Base-by-base conservation (phyloP, 2,329 filamentous ascomycete species). In the Aspergillus japonicus region DNA sequence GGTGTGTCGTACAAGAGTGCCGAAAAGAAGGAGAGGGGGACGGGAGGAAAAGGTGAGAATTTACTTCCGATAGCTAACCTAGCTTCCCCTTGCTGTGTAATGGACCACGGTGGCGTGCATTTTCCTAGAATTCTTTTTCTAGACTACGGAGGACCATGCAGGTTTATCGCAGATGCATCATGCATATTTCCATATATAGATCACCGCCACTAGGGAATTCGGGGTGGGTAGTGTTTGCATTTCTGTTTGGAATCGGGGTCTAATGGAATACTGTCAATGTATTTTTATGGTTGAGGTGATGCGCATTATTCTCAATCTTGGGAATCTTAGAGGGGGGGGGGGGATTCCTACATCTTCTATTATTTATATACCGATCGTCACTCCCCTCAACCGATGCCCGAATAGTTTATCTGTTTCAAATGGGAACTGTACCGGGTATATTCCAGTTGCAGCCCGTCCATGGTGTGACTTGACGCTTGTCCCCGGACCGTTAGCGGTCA, bases 401-500 rank as follows among this genome's bases (percentile, higher is more conserved):
- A 42, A 42, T n/a, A 42, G 14, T 42, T 42, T 42, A 42, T n/a
- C 19, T 16, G 39, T 42, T 42, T 19, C 16, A n/a, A n/a, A n/a
- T 42, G 3, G 39, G 39, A 42, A 19, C 14, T 42, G n/a, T 42
- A 42, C 39, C 39, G 39, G 39, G 39, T 42, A 14, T 42, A 42
- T n/a, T n/a, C 39, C 39, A 42, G 39, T 19, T n/a, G 39, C 39
- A 42, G 16, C 39, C 39, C 39, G 16, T 29, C 51, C 47, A 19
- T 54, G 47, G 47, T 54, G 56, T 31, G 56, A 54, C 24, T 31
- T 94, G 87, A 91, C 92, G 52, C 52, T 14, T 21, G 14, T n/a
- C 44, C 47, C 53, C 53, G 47, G 42, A 55, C 53, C 53, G 53
- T 55, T 55, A 47, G 53, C n/a, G 24, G 53, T 19, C 53, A 21